phyloP scores from a whole-genome alignment of 176 grass and related monocot genomes.

The Saccharum spontaneum region DNA sequence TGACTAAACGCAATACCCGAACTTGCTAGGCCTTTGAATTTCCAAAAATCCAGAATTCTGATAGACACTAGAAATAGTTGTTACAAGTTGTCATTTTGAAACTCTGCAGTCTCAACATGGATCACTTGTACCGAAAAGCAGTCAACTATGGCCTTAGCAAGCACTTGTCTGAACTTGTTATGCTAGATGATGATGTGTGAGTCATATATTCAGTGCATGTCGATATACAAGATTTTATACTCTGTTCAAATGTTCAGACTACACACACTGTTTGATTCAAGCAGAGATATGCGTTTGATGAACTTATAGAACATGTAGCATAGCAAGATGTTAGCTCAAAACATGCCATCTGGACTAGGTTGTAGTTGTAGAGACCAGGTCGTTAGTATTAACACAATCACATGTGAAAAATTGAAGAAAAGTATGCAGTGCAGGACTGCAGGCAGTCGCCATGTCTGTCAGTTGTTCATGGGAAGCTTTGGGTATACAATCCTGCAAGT shows the following conservation, averaged over 20 bases:
- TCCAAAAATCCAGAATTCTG: not conserved
- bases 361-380: not conserved
- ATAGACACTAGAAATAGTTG: not conserved
- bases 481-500: not conserved
- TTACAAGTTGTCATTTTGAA: not conserved
- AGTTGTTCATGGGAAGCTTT: not conserved
- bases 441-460: not conserved
- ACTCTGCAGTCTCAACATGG: not conserved
- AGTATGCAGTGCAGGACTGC: not conserved
- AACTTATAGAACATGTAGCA: not conserved
- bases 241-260: not conserved
- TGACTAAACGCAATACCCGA: not conserved
- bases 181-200: not conserved
- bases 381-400: not conserved
- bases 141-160: not conserved
- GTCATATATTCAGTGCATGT: not conserved
- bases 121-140: not conserved
- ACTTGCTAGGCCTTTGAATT: not conserved
- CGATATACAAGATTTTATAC: not conserved
- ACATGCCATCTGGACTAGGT: not conserved
- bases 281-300: not conserved
- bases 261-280: not conserved
- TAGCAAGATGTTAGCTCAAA: not conserved
- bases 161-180: not conserved
- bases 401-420: not conserved